These are phyloP conservation scores for Chlorokybus atmophyticus DNA, from an alignment of 139 green algal species.

Conservation along the genomic window DNA sequence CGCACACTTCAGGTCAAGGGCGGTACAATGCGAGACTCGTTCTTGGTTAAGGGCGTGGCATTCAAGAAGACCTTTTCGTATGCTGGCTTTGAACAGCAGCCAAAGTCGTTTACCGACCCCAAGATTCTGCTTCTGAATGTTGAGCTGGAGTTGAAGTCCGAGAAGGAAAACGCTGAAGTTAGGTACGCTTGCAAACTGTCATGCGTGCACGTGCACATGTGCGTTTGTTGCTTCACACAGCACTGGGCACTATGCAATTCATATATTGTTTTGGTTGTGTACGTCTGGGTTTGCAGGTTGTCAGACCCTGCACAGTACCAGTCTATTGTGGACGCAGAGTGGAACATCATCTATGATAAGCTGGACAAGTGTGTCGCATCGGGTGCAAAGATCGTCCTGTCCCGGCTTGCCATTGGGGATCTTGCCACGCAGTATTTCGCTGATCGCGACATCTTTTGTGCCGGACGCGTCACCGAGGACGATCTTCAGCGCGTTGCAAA, in stretches of 20 bases:
- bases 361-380: conserved; percentile 70
- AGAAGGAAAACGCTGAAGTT: conserved; percentile 96
- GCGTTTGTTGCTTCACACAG: neutral
- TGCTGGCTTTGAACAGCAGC: conserved; percentile 98
- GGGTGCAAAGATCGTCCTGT: conserved; percentile 87
- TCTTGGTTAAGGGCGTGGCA: conserved; percentile 92
- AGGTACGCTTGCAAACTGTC: conserved; percentile 10
- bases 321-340: conserved; percentile 94
- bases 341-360: conserved; percentile 99
- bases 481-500: conserved; percentile 80
- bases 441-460: conserved; percentile 92
- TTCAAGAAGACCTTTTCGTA: conserved; percentile 99
- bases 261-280: neutral
- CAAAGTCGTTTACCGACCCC: conserved; percentile 76
- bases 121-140: conserved; percentile 97
- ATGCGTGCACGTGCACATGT: neutral
- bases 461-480: conserved; percentile 69
- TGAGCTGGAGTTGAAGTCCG: conserved; percentile 94
- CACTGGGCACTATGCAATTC: no score
- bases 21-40: conserved; percentile 83
- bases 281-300: conserved; percentile 11
- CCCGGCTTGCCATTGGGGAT: conserved; percentile 77
- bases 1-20: conserved; percentile 65
- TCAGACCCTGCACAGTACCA: conserved; percentile 89
- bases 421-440: conserved; percentile 97